Base-by-base conservation (phyloP, 2,329 filamentous ascomycete genomes). In the Graphilbum fragrans region DNA sequence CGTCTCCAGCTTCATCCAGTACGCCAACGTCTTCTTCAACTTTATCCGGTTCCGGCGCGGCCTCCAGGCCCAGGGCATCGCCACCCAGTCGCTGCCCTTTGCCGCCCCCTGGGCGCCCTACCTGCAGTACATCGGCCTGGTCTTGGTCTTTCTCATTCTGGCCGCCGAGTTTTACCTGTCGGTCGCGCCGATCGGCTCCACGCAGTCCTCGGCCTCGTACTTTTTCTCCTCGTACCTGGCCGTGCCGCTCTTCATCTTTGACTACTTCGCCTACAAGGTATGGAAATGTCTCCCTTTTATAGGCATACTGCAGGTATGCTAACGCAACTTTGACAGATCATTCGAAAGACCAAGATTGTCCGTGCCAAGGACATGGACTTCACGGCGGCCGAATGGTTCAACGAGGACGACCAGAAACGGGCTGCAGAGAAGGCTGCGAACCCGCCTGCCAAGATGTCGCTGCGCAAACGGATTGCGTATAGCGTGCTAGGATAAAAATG, bases 1-100 rank as follows among this genome's bases (percentile, higher is more conserved):
- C 42, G 76, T 81, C 4, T 77, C 76, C 3, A 78, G 77, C 10
- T 77, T 85, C 56, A 80, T 83, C 49, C 74, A 70, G 23, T 86
- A 81, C 80, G 67, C 72, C 4, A 74, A 74, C 54, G 82, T 82
- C 57, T 72, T 64, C 54, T 52, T 69, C 35, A 79, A 74, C 52
- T 77, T 82, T 56, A 60, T 83, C 43, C 67, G 69, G 12, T 83
- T 83, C 59, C 74, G 77, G 68, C 64, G 68, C 17, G 73, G 69
- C 9, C 64, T 82, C 25, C 12, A 18, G 36, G 64, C 61, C 2
- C 75, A 77, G 46, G 66, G 68, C 42, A 70, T 84, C 22, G 62
- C 70, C 21, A 72, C 78, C 20, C 62, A 64, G 23, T 58, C 61
- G 5, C 63, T 83, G 16, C 74, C 77, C 0, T 84, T 63, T 37